phyloP scores from a whole-genome alignment of 2,329 filamentous ascomycete species.

The Lanzia echinophila region DNA sequence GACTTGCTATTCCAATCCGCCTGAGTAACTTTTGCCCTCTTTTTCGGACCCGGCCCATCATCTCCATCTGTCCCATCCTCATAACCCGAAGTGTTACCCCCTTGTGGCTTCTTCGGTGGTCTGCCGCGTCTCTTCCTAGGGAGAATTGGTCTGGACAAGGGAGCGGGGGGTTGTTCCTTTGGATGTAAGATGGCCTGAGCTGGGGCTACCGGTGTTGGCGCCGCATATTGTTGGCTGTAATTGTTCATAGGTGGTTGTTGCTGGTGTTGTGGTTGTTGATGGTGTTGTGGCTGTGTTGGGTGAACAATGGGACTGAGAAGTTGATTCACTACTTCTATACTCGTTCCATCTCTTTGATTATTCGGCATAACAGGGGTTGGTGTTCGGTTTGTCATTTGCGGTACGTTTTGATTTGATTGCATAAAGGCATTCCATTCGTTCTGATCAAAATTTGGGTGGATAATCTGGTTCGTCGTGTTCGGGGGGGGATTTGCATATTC shows the following conservation, averaged over 20 bases:
- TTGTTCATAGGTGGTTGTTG: conserved; percentile 11
- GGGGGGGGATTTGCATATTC: conserved; percentile 57
- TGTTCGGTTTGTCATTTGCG: conserved; percentile 30
- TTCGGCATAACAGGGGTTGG: conserved; percentile 11
- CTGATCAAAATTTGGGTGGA: conserved; percentile 56
- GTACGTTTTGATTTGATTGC: conserved; percentile 56
- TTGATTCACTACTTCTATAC: conserved; percentile 36
- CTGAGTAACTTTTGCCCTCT: conserved; percentile 72
- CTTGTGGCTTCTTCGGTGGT: conserved; percentile 25
- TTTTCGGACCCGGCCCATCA: conserved; percentile 45
- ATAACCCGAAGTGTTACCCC: conserved; percentile 66
- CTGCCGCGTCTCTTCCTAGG: conserved; percentile 24
- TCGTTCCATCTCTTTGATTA: conserved; percentile 23
- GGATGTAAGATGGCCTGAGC: conserved; percentile 10
- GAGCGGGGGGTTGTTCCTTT: conserved; percentile 21
- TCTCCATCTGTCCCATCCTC: conserved; percentile 51
- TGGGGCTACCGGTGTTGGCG: conserved; percentile 13
- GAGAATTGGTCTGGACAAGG: conserved; percentile 25
- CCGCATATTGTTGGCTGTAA: conserved; percentile 15
- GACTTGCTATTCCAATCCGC: conserved; percentile 65
- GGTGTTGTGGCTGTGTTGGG: neutral
- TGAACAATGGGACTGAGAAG: conserved; percentile 27
- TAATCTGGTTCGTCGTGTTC: conserved; percentile 50
- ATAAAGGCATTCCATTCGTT: conserved; percentile 74
- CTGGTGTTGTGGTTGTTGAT: conserved; percentile 11